Conservation (phyloP, 2,329 filamentous ascomycete genomes). For the Epicoccum sorghinum region DNA sequence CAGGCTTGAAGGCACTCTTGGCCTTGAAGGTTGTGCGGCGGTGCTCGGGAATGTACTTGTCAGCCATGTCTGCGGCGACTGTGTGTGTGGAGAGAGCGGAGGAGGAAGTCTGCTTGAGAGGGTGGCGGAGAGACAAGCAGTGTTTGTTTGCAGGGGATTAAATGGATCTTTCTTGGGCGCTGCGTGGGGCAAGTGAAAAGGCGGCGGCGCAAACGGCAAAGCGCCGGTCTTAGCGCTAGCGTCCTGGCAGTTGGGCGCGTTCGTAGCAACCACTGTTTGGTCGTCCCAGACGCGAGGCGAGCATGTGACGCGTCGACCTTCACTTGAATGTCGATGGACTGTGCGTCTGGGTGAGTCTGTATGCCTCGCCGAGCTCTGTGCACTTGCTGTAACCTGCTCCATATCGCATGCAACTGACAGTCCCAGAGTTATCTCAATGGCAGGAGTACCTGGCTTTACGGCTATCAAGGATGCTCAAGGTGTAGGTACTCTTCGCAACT, state of each 20-base stretch:
- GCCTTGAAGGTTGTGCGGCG: conserved; percentile 99
- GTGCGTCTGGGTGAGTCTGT: neutral
- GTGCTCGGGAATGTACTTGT: conserved; percentile 99
- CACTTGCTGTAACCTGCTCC: neutral
- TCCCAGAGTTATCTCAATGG: conserved; percentile 1
- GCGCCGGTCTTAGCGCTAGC: conserved; percentile 25
- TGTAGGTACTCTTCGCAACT: conserved; percentile 52
- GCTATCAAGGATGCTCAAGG: conserved; percentile 51
- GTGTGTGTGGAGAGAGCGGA: conserved; percentile 20
- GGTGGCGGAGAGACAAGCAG: conserved; percentile 22
- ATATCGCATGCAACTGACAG: neutral
- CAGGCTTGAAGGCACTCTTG: conserved; percentile 98
- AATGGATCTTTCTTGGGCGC: conserved; percentile 29
- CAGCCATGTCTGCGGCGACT: conserved; percentile 74
- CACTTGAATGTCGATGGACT: too few species aligned
- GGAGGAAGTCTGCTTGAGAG: conserved; percentile 19
- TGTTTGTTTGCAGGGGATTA: conserved; percentile 42
- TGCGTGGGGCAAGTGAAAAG: conserved; percentile 46
- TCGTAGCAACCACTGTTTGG: conserved; percentile 21
- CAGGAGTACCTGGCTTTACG: conserved; percentile 47
- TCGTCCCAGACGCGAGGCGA: conserved; percentile 5
- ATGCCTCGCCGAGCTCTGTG: neutral
- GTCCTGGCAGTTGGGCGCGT: conserved; percentile 18
- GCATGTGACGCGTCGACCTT: conserved; percentile 10
- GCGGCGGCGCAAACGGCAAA: conserved; percentile 40